A percentile compares a stretch with the other conserved stretches of the same genome.
These are phyloP conservation scores for Wallacemonas rigidus DNA, from an alignment of 208 protist genomes.

Conservation along the genomic window DNA sequence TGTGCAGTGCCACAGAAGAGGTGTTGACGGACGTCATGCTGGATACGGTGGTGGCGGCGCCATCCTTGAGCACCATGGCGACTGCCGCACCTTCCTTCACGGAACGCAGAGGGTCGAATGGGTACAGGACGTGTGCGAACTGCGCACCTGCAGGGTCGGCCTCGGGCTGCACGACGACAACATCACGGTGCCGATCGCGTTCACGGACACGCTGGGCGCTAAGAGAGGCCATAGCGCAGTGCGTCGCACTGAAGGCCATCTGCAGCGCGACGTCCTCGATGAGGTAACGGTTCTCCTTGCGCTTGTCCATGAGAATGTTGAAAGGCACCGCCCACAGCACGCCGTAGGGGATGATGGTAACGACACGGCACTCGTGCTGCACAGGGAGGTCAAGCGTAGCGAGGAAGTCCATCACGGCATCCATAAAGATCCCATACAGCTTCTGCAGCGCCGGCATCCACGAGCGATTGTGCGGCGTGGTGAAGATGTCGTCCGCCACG, in stretches of 20 bases:
- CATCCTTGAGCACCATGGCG: conserved; percentile 32
- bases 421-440: conserved; percentile 82
- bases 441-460: conserved; percentile 85
- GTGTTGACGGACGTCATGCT: conserved; percentile 24
- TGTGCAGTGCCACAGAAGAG: background rate
- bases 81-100: conserved; percentile 59
- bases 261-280: conserved; percentile 85
- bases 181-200: conserved; percentile 57
- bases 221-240: conserved; percentile 70
- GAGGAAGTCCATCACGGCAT: conserved; percentile 87
- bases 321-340: conserved; percentile 85
- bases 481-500: conserved; percentile 47
- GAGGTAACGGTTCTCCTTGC: conserved; percentile 65
- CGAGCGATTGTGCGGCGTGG: conserved; percentile 59
- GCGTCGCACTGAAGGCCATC: conserved; percentile 81
- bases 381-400: conserved; percentile 59
- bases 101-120: conserved; percentile 67
- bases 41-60: conserved; percentile 14
- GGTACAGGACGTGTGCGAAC: conserved; percentile 42
- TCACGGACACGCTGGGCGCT: conserved; percentile 58
- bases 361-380: conserved; percentile 49
- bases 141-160: conserved; percentile 21
- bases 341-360: conserved; percentile 84
- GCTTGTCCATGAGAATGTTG: conserved; percentile 77
- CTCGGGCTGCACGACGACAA: conserved; percentile 69